These are phyloP conservation scores for Medicago ruthenica DNA, from an alignment of 306 rosid genomes.

Conservation along the genomic window DNA sequence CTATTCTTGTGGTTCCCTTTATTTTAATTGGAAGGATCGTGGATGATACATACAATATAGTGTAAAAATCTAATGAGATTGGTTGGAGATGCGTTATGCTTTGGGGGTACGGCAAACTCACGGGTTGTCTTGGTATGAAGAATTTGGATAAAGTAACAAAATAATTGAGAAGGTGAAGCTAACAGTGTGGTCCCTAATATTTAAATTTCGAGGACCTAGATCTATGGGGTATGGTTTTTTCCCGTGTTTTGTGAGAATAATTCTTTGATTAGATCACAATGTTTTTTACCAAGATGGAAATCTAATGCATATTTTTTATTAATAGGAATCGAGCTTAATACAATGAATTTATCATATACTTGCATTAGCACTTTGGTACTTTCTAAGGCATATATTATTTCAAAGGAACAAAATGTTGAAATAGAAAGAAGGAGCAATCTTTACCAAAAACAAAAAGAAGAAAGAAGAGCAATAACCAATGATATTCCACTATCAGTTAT, in stretches of 20 bases:
- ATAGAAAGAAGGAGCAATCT: no score
- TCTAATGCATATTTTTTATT: background rate
- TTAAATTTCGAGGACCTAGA: slow-evolving; percentile 37
- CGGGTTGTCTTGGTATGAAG: slow-evolving; percentile 41
- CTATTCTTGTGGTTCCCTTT: background rate
- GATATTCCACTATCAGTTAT: no score
- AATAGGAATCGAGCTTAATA: background rate
- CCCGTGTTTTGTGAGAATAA: background rate
- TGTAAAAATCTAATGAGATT: background rate
- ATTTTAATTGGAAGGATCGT: background rate
- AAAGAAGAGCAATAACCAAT: no score
- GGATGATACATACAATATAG: background rate
- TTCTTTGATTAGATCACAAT: background rate
- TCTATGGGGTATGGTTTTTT: slow-evolving; percentile 19
- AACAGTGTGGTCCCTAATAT: slow-evolving; percentile 18
- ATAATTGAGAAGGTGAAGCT: slow-evolving; percentile 28
- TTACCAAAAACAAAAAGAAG: no score
- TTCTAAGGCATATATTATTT: no score
- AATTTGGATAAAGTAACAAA: background rate
- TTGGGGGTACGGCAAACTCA: slow-evolving; percentile 36
- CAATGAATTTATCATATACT: no score
- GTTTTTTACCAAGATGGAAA: background rate
- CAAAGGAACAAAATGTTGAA: no score
- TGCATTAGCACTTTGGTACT: no score
- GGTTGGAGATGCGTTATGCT: background rate